Base-by-base conservation (phyloP, 2,329 filamentous ascomycete genomes). In the Fusarium duplospermum region DNA sequence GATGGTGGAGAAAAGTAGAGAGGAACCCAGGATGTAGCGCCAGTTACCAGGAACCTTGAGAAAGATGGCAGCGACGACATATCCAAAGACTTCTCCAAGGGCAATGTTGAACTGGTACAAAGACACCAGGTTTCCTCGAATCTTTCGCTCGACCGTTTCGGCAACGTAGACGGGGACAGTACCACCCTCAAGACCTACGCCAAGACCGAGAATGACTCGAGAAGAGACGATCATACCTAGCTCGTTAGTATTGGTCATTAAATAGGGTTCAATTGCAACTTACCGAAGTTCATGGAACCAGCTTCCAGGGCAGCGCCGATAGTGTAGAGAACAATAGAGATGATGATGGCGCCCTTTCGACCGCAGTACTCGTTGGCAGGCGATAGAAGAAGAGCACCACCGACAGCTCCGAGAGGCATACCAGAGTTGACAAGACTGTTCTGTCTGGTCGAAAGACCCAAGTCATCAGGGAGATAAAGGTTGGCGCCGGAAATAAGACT, bases 51-150 rank as follows among this genome's bases (percentile, higher is more conserved):
- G 82, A 3, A 94, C 91, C n/a, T 85, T 87, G 70, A 93, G 85
- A 81, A 94, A 94, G 66, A 94, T 93, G 56, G 92, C 92, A 0
- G 90, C 92, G 1, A 94, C 88, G 6, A 90, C 92, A 69, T 94
- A 94, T 3, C 92, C 93, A 2, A 94, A 84, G 3, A 94, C 92
- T 76, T 94, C 92, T 31, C 92, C 92, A 0, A 94, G 86, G 0
- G 93, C 93, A 77, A 94, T 94, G 82, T 93, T 93, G 82, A 94
- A 89, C 79, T 94, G 93, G 80, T 94, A 94, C 0, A 94, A 84
- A 0, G 91, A 93, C 2, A 94, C 92, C 59, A 94, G 82, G 80
- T 94, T 94, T 74, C 92, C 92, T 76, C 92, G 89, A 27, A 93
- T 86, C 67, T 86, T 87, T 35, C 89, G 86, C 76, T 92, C 91